Evolutionary conservation across 257 asterid species (phyloP).

Genomic region (Rhazya stricta): DNA sequence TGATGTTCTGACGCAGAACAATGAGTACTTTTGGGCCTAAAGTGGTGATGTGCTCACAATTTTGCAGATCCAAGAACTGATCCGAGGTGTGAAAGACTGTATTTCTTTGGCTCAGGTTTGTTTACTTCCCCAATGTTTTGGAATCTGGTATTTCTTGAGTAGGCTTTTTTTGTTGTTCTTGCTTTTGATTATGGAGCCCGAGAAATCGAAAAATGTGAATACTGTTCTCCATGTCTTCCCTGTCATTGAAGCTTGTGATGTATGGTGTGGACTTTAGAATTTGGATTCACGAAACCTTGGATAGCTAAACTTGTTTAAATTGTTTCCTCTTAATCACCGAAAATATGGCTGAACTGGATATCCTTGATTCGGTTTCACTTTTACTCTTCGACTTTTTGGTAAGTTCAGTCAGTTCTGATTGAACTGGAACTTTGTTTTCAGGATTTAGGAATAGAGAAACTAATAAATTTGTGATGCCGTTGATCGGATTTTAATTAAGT

Average conservation of each 20-base stretch:
- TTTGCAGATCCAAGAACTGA: slow-evolving; percentile 80
- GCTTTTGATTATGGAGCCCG: slow-evolving; percentile 26
- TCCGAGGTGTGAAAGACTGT: slow-evolving; percentile 67
- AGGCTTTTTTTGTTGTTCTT: slow-evolving; percentile 14
- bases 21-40: slow-evolving; percentile 11
- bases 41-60: slow-evolving; percentile 15
- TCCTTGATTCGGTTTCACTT: neutral
- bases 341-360: neutral
- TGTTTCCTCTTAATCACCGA: slow-evolving; percentile 1
- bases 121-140: slow-evolving; percentile 42
- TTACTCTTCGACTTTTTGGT: neutral
- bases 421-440: neutral
- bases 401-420: neutral
- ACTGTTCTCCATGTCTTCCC: slow-evolving; percentile 15
- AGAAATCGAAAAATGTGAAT: slow-evolving; percentile 37
- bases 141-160: slow-evolving; percentile 16
- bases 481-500: neutral
- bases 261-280: slow-evolving; percentile 15
- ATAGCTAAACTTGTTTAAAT: slow-evolving; percentile 13
- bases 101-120: slow-evolving; percentile 97
- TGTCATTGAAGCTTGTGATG: slow-evolving; percentile 17
- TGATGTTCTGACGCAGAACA: slow-evolving; percentile 11
- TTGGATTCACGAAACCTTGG: slow-evolving; percentile 26
- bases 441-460: neutral
- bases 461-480: neutral